Evolutionary conservation across 1,284 basidiomycete species (phyloP), one percentile per base, ranked within the genome.

Genomic region (Phenoliferia sp.): DNA sequence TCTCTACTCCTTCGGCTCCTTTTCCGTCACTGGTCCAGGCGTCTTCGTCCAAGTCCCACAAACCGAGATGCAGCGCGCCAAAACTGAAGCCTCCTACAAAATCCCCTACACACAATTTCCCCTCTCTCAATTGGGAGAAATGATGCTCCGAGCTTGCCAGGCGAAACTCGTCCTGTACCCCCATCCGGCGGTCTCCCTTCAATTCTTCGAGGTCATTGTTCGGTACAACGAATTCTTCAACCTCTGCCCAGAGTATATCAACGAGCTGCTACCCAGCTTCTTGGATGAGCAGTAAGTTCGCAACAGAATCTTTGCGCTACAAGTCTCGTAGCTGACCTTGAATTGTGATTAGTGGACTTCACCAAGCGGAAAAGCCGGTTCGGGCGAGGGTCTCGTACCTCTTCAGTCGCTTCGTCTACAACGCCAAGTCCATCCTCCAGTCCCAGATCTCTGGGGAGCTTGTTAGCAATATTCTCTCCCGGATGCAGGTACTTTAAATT

Each of bases 151-250:
- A 7, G 86, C 95, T 62, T 87, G 96, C 55, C 85, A 89, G 72
- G 94, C 91, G 33, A 87, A 88, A 28, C 87, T 99, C 58, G 88
- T 89, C 3, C 83, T 84, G 1, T 94, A 90, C 80, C 91, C 92
- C 2, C 89, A 97, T 79, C 88, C 89, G 32, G 85, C 88, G 12
- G 95, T 98, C n/a, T 84, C 87, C 17, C 84, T 97, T 79, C 92
- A 95, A 77, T 96, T 90, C 80, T 98, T 98, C 74, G 96, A 99
- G 80, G 91, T 91, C 29, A 85, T 87, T 12, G 87, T 92, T 19
- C 87, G 97, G 64, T 99, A 99, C 78, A 86, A 88, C 50, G 94
- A 98, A 77, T 98, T 98, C 79, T 99, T 98, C 86, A 93, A 91
- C 79, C 87, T 93, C 39, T 88, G 92, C 70, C 88, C 89, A 77